Evolutionary conservation across 331 rosid genomes (phyloP).

Genomic region (Rosa hybrid): DNA sequence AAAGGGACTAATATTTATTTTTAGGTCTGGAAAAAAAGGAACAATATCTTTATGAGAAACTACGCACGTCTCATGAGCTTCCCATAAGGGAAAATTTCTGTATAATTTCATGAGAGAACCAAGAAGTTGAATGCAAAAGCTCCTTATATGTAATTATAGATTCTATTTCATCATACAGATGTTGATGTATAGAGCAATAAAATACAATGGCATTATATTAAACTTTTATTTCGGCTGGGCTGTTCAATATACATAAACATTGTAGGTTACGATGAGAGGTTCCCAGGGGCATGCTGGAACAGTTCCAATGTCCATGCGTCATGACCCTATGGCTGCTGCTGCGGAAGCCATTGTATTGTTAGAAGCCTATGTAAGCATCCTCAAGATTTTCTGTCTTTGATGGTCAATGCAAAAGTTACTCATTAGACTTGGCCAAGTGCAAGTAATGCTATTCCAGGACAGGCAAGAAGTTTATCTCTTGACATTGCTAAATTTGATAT

Average conservation of each 20-base stretch:
- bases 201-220: not conserved
- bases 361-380: conserved; percentile 87
- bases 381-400: conserved; percentile 62
- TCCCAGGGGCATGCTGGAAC: conserved; percentile 99
- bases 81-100: not conserved
- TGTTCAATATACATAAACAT: conserved; percentile 18
- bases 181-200: not conserved
- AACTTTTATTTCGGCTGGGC: not conserved
- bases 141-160: not conserved
- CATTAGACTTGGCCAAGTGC: conserved; percentile 95
- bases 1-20: not conserved
- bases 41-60: not conserved
- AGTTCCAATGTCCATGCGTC: conserved; percentile 96
- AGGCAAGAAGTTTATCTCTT: conserved; percentile 62
- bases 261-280: conserved; percentile 89
- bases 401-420: conserved; percentile 57
- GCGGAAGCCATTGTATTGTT: conserved; percentile 80
- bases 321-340: conserved; percentile 85
- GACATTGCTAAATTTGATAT: conserved; percentile 23
- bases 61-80: not conserved
- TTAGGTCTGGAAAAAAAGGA: not conserved
- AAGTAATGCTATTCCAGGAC: conserved; percentile 97
- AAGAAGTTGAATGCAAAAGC: not conserved
- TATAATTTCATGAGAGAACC: not conserved
- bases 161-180: no score